Evolutionary conservation across 805 yeast genomes (phyloP).

Genomic region (Sugiyamaella mastotermitis): DNA sequence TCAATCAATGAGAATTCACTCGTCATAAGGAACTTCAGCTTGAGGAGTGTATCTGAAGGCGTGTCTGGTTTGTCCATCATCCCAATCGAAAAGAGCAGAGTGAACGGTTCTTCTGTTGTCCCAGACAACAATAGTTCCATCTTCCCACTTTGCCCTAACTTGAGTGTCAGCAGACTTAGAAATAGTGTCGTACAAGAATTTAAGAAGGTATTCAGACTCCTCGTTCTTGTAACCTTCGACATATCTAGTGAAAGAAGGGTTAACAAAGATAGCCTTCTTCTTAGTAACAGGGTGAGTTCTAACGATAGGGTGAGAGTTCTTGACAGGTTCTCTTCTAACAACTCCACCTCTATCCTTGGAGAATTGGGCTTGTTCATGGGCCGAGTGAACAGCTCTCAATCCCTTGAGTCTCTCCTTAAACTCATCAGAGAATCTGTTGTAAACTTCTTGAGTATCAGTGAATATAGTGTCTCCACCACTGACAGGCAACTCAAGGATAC

Average conservation of each 20-base stretch:
- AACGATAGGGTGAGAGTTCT: conserved; percentile 50
- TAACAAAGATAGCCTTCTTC: conserved; percentile 48
- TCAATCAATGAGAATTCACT: conserved; percentile 3
- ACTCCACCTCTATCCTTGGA: conserved; percentile 34
- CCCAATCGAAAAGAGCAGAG: conserved; percentile 68
- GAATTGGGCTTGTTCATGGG: conserved; percentile 40
- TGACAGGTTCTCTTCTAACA: conserved; percentile 41
- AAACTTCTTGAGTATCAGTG: conserved; percentile 63
- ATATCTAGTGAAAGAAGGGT: conserved; percentile 51
- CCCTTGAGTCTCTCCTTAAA: conserved; percentile 53
- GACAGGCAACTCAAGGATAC: conserved; percentile 52
- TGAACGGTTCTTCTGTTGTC: conserved; percentile 71
- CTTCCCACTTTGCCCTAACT: conserved; percentile 66
- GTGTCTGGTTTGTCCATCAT: conserved; percentile 57
- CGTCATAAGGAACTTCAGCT: conserved; percentile 47
- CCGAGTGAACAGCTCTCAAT: conserved; percentile 61
- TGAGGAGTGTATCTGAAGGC: conserved; percentile 71
- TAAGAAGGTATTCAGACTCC: conserved; percentile 43
- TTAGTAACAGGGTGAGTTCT: conserved; percentile 62
- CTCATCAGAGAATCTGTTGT: conserved; percentile 60
- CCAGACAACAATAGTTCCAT: conserved; percentile 65
- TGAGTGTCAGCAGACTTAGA: conserved; percentile 55
- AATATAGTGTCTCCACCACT: conserved; percentile 74
- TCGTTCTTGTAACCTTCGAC: conserved; percentile 62
- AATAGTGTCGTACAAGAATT: conserved; percentile 48